Evolutionary conservation across 306 rosid genomes (phyloP), one percentile per base, ranked within the genome.

Genomic region (Prunus padus): DNA sequence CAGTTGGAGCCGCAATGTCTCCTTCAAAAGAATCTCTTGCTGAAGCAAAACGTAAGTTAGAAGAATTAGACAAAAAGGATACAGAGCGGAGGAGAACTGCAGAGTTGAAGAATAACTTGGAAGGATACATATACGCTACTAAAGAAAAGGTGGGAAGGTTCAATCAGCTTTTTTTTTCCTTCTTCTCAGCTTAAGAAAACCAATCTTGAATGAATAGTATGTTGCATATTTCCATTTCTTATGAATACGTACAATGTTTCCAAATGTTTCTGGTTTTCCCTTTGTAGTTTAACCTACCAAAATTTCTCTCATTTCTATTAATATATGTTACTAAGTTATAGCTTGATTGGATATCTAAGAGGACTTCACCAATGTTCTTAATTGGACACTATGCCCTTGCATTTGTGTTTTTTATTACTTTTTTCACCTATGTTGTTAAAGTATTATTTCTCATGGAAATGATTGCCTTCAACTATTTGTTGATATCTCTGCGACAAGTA

Each of bases 21-120:
- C 89, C 91, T 60, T 77, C 96, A 0, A 82, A 95, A 77, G 97
- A 92, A 75, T 82, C 78, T 79, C 82, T 92, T 76, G 87, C 85
- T 44, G 93, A 95, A 85, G 97, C 96, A 69, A 95, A 85, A 81
- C 73, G 14, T 67, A 95, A 80, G 75, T 56, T 95, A 81, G 91
- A 95, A 86, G 93, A 86, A 57, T 81, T 95, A 80, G 93, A 95
- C 83, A 60, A 84, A 72, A 90, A 92, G 84, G 99, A 95, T 76
- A 89, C 92, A n/a, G 97, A 95, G 80, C 81, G 99, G 63, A 90
- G 88, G 87, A 90, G 90, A 83, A 92, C 99, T 16, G 97, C 99
- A 0, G 99, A 95, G 82, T 79, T 89, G 42, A 95, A 92, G 80
- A 95, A 95, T 86, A 88, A 88, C 82, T 84, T 95, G 80, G 99